phyloP scores from a whole-genome alignment of 345 rosid genomes.

The Barbarea vulgaris region DNA sequence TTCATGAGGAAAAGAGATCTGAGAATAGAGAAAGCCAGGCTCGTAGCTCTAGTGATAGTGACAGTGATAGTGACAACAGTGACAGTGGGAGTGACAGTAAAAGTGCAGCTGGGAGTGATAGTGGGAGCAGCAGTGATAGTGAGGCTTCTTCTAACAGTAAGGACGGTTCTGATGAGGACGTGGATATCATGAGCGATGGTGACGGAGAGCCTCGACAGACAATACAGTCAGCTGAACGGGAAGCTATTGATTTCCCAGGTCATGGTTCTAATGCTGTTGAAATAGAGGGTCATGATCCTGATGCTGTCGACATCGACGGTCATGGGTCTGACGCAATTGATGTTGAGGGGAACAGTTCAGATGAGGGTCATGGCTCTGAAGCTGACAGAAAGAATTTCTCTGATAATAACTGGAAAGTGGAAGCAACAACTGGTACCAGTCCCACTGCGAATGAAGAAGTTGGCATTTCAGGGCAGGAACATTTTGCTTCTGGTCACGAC shows the following conservation, averaged over 20 bases:
- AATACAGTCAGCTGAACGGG: slow-evolving; percentile 47
- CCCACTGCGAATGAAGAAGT: slow-evolving; percentile 30
- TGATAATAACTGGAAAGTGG: slow-evolving; percentile 25
- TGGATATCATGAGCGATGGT: slow-evolving; percentile 92
- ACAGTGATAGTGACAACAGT: slow-evolving; percentile 76
- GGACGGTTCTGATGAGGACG: slow-evolving; percentile 92
- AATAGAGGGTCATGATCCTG: slow-evolving; percentile 54
- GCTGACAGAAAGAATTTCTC: slow-evolving; percentile 31
- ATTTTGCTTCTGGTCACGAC: slow-evolving; percentile 46
- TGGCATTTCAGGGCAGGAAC: slow-evolving; percentile 44
- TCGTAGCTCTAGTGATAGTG: slow-evolving; percentile 82
- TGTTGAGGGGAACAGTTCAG: slow-evolving; percentile 56
- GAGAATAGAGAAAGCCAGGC: slow-evolving; percentile 69
- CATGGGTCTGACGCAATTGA: slow-evolving; percentile 49
- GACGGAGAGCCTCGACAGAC: slow-evolving; percentile 60
- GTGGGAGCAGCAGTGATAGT: slow-evolving; percentile 94
- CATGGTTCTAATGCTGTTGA: slow-evolving; percentile 52
- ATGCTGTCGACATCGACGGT: slow-evolving; percentile 52
- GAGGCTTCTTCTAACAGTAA: slow-evolving; percentile 86
- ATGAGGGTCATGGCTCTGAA: slow-evolving; percentile 61
- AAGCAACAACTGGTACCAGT: slow-evolving; percentile 26
- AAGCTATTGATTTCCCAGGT: slow-evolving; percentile 30
- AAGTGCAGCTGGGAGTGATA: slow-evolving; percentile 67
- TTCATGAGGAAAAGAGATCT: slow-evolving; percentile 63
- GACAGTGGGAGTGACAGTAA: slow-evolving; percentile 68